Percentiles rank a stretch among this genome's conserved stretches.
Conservation (phyloP, 305 asterid genomes). For the Ilex paraguariensis region DNA sequence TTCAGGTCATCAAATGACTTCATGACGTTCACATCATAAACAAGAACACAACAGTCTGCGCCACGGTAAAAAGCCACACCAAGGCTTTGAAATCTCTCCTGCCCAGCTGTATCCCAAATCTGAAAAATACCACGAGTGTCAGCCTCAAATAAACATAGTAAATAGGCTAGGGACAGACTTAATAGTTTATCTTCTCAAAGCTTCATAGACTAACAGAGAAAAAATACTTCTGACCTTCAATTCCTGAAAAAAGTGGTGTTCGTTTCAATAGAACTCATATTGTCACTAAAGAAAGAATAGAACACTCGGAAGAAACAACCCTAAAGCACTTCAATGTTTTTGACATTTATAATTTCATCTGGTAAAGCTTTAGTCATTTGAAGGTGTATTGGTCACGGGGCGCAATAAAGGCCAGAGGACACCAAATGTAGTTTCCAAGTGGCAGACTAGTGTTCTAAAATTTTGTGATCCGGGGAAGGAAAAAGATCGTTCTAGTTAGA, state of each 20-base stretch:
- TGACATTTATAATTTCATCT: too few relatives aligned
- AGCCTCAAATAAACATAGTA: not conserved
- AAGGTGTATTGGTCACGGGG: too few relatives aligned
- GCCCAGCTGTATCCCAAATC: slow-evolving; percentile 39
- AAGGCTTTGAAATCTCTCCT: slow-evolving; percentile 30
- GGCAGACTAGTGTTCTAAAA: too few relatives aligned
- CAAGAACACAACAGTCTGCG: slow-evolving; percentile 32
- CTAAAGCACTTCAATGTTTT: too few relatives aligned
- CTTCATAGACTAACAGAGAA: not conserved
- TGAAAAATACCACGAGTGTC: not conserved
- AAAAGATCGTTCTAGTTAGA: not conserved
- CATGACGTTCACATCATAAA: slow-evolving; percentile 23
- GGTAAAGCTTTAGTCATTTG: too few relatives aligned
- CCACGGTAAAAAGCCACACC: slow-evolving; percentile 29
- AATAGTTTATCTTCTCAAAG: not conserved
- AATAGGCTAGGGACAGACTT: not conserved
- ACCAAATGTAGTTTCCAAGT: too few relatives aligned
- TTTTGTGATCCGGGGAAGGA: not conserved
- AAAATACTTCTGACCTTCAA: not conserved
- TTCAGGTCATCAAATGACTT: slow-evolving; percentile 27
- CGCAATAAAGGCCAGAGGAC: too few relatives aligned
- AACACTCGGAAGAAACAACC: too few relatives aligned
- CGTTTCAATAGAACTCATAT: too few relatives aligned
- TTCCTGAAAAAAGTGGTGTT: too few relatives aligned
- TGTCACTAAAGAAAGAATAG: too few relatives aligned